These are phyloP conservation scores for Phallus indusiatus DNA, from an alignment of 768 basidiomycete species.

Conservation along the genomic window DNA sequence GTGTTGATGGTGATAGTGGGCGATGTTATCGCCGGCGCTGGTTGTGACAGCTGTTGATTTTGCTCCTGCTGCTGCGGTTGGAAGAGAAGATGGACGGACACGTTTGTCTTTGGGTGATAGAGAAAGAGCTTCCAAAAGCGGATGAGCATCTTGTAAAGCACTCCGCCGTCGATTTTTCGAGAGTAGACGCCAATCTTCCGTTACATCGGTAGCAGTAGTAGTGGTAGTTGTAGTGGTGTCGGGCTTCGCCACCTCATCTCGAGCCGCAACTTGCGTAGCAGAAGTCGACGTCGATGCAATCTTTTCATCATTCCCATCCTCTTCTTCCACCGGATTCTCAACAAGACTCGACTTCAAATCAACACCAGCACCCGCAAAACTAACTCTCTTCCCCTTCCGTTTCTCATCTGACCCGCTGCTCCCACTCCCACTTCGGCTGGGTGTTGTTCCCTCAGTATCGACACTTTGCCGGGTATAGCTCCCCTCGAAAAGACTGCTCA, in stretches of 20 bases:
- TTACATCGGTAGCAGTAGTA: neutral
- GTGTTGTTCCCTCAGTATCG: neutral
- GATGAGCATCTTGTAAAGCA: neutral
- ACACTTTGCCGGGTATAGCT: neutral
- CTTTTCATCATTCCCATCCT: neutral
- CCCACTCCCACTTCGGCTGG: neutral
- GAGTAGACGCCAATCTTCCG: neutral
- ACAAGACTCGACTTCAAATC: neutral
- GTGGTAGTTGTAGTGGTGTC: neutral
- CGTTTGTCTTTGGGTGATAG: neutral
- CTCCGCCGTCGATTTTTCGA: neutral
- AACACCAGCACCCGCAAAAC: neutral
- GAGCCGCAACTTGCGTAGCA: neutral
- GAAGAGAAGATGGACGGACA: neutral
- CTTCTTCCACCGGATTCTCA: neutral
- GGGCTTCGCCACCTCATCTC: neutral
- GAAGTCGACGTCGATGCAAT: neutral
- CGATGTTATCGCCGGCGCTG: too few species aligned
- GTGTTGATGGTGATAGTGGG: neutral
- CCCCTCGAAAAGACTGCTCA: neutral
- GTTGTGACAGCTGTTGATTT: too few species aligned
- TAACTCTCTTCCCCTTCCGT: neutral
- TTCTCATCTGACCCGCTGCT: neutral
- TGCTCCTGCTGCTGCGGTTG: neutral
- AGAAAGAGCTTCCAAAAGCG: neutral